phyloP scores from a whole-genome alignment of 768 basidiomycete species.

The Lentinula sp. region DNA sequence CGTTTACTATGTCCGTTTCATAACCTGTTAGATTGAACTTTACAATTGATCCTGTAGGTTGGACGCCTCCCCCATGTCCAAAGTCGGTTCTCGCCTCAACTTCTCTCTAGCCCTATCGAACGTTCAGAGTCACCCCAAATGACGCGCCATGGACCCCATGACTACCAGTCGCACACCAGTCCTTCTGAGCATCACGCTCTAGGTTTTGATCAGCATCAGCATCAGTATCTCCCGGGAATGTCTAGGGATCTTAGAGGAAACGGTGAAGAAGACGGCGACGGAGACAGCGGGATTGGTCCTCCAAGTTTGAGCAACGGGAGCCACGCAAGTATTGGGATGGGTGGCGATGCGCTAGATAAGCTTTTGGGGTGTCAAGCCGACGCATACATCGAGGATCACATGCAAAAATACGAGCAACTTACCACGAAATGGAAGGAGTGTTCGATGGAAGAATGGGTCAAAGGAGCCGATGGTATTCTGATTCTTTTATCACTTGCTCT shows the following conservation, averaged over 20 bases:
- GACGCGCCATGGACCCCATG: not conserved
- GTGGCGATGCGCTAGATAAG: slow-evolving; percentile 1
- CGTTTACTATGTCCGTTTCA: not conserved
- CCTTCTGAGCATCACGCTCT: not conserved
- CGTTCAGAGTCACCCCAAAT: not conserved
- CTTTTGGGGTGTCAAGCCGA: slow-evolving; percentile 41
- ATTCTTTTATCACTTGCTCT: not conserved
- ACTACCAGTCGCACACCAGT: not conserved
- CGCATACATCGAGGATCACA: slow-evolving; percentile 30
- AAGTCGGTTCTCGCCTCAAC: slow-evolving; percentile 1
- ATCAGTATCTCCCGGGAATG: not conserved
- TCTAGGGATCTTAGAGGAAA: not conserved
- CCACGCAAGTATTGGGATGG: not conserved
- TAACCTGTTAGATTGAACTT: not conserved
- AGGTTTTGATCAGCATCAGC: not conserved
- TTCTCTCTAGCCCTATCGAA: slow-evolving; percentile 2
- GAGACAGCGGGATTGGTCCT: not conserved
- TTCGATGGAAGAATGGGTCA: slow-evolving; percentile 46
- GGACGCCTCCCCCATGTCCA: not conserved
- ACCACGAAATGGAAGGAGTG: slow-evolving; percentile 45
- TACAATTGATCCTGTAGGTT: not conserved
- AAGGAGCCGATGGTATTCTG: slow-evolving; percentile 43
- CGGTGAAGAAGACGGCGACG: not conserved
- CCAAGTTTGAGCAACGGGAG: not conserved
- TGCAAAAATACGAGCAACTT: slow-evolving; percentile 37